Conservation (phyloP, 75 land plant species). For the Larix kaempferi region DNA sequence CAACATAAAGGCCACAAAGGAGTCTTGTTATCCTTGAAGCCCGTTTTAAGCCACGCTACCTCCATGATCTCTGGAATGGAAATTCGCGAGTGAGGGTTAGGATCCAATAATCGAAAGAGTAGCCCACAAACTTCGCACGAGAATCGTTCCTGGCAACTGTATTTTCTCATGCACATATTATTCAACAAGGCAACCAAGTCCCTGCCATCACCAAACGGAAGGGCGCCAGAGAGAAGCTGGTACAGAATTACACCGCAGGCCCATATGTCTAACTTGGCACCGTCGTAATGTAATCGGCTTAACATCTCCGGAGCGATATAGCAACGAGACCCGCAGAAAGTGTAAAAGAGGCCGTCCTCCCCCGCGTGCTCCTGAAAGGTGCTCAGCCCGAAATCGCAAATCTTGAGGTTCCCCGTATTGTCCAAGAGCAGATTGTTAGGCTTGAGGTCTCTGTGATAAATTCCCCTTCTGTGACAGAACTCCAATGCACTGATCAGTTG, state of each 20-base stretch:
- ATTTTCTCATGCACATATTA: too few relatives aligned
- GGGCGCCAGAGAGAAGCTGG: not conserved
- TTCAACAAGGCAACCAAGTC: too few relatives aligned
- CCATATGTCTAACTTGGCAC: not conserved
- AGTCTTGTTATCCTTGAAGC: too few relatives aligned
- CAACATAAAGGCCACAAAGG: too few relatives aligned
- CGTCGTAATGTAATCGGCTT: not conserved
- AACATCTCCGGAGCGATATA: not conserved
- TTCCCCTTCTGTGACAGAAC: not conserved
- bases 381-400: not conserved
- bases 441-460: not conserved
- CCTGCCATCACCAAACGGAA: too few relatives aligned
- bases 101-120: too few relatives aligned
- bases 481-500: not conserved
- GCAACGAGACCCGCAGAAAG: not conserved
- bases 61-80: too few relatives aligned
- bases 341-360: not conserved
- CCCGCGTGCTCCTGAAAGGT: not conserved
- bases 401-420: not conserved
- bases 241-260: not conserved
- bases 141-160: too few relatives aligned
- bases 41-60: too few relatives aligned
- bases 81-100: too few relatives aligned
- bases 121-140: too few relatives aligned
- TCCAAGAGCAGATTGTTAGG: not conserved